Base-by-base conservation (phyloP, 768 basidiomycete species). In the Neoboletus brunneissimus region DNA sequence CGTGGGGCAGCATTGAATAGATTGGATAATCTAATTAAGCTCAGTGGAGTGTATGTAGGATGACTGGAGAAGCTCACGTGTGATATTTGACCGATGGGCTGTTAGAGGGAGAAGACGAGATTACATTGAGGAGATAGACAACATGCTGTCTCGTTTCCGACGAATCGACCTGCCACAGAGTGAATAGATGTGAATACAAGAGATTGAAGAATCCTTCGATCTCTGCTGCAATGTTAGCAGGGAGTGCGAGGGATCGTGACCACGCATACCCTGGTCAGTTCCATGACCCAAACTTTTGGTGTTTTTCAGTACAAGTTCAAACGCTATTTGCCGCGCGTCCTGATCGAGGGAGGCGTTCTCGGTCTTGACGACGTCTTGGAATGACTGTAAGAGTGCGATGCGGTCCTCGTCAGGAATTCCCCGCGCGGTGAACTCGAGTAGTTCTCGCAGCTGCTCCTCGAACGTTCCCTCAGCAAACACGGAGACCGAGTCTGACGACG, bases 171-270 rank as follows among this genome's bases (percentile, higher is more conserved):
- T 82, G 72, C 72, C 82, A 86, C 25, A 89, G 73, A 11, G 79
- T 71, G 60, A 89, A 79, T 38, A 91, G 67, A 73, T 92, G 89
- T 3, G 90, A 81, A 64, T 82, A 87, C 42, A 93, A 68, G 34
- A 93, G 79, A 71, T 92, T 92, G 79, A 91, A 93, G 72, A 92
- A 93, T 20, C 91, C 91, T 74, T 93, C 90, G 59, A 85, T 84
- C 74, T 94, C 88, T 89, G 68, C 23, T 42, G 22, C 32, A 51
- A 31, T 31, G 40, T 64, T 6, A 65, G 37, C 37, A 59, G 20
- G 16, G 22, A 31, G 50, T n/a, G 38, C 23, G 2, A 51, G 23
- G 32, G 31, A 51, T 55, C 35, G 20, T 27, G 12, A 29, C 23
- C 12, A 43, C 44, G 69, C 81, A 46, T 63, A 88, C 91, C 91